Evolutionary conservation across 192 early-diverging fungal species (phyloP).

Genomic region (Obelidium mucronatum): DNA sequence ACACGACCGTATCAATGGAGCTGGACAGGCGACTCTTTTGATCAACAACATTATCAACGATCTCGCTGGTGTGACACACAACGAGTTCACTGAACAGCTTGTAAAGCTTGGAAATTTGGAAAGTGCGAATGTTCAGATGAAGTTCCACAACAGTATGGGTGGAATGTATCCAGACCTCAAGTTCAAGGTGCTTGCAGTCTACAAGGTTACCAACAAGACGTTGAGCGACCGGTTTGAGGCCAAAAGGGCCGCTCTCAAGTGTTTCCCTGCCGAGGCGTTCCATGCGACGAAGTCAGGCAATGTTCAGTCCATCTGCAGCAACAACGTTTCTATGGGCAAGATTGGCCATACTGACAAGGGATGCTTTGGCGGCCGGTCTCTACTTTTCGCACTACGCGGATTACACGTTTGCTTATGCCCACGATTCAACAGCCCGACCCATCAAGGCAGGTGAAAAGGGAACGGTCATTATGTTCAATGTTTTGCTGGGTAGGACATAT

Average conservation of each 20-base stretch:
- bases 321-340: not conserved
- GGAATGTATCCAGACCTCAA: not conserved
- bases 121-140: not conserved
- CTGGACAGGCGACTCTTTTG: too few relatives aligned
- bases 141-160: not conserved
- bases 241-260: not conserved
- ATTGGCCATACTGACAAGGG: not conserved
- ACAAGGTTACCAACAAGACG: not conserved
- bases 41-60: not conserved
- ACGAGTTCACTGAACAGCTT: not conserved
- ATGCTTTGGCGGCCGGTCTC: conserved; percentile 1
- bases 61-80: too few relatives aligned
- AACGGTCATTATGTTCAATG: not conserved
- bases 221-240: not conserved
- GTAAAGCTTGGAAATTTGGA: not conserved
- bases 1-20: not conserved
- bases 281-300: not conserved
- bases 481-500: not conserved
- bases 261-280: not conserved
- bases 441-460: conserved; percentile 1
- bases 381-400: not conserved
- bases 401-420: not conserved
- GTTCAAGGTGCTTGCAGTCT: not conserved
- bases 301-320: not conserved
- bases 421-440: not conserved